Evolutionary conservation across 345 rosid species (phyloP), one percentile per base, ranked within the genome.

Genomic region (Alliaria petiolata): DNA sequence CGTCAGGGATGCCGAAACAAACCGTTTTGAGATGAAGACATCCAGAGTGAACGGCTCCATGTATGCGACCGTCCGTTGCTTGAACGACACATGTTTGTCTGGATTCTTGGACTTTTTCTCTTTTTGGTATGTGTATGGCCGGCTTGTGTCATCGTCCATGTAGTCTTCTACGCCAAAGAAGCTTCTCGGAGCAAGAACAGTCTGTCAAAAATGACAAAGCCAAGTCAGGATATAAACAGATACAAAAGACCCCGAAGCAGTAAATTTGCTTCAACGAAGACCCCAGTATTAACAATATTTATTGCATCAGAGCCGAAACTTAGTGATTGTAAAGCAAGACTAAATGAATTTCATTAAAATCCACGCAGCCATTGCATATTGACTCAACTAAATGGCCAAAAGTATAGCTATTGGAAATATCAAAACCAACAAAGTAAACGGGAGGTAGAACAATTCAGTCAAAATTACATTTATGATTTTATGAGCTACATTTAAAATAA

Each of bases 111-210:
- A 87, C 64, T 80, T 88, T 65, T 91, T 91, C 79, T 70, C 97
- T 70, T 91, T 89, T 72, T 91, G 80, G 76, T 85, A 95, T 50
- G 96, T 91, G 83, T 89, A 88, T 7, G 99, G 97, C 71, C 89
- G 76, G 88, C 93, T 85, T 65, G 85, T 91, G 67, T 88, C 83
- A 26, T 91, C 99, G 39, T 95, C 99, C 59, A 95, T 66, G 61
- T 85, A 95, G 81, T 95, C 96, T 83, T 95, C 99, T 15, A 95
- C 97, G 13, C 99, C 97, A 33, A 88, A 95, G 67, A 95, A 95
- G 79, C 97, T 95, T 82, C 99, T 89, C 14, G 92, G 95, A 30
- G 91, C 83, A 69, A 40, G 71, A 19, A 20, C 71, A 62, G 82
- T 72, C 96, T 89, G 84, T 39, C 20, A 43, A 61, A 15, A 52